Evolutionary conservation across 2,329 filamentous ascomycete genomes (phyloP).

Genomic region (Colletotrichum zoysiae): DNA sequence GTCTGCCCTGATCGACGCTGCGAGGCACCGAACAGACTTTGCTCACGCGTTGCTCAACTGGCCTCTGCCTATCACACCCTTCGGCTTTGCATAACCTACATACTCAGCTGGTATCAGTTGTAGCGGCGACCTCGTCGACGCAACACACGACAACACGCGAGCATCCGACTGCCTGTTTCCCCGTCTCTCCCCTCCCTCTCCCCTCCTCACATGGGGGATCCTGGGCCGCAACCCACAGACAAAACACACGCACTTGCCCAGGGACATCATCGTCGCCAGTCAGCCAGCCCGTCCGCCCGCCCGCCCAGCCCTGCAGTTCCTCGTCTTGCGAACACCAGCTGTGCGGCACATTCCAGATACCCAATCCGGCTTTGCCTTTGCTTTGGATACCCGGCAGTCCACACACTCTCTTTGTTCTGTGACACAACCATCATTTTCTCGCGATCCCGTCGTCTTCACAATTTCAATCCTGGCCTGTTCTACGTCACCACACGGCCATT

Average conservation of each 20-base stretch:
- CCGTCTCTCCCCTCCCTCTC: constrained; percentile 17
- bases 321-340: constrained; percentile 20
- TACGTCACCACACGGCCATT: constrained; percentile 19
- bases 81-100: not conserved
- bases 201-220: constrained; percentile 35
- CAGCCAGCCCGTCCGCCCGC: not conserved
- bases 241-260: constrained; percentile 29
- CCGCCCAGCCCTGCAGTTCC: constrained; percentile 12
- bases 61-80: constrained; percentile 14
- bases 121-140: constrained; percentile 8
- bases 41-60: constrained; percentile 23
- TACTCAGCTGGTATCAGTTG: constrained; percentile 1
- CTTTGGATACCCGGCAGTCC: constrained; percentile 31
- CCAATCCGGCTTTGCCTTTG: constrained; percentile 15
- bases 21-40: constrained; percentile 18
- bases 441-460: constrained; percentile 18
- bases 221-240: constrained; percentile 20
- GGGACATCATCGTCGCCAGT: constrained; percentile 23
- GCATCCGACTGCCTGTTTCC: constrained; percentile 19
- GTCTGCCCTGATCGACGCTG: constrained; percentile 27
- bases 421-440: constrained; percentile 25
- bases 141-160: constrained; percentile 22
- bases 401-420: constrained; percentile 6
- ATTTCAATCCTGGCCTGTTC: constrained; percentile 14
- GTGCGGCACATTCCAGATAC: constrained; percentile 19